phyloP scores from a whole-genome alignment of 495 filamentous ascomycete genomes.

The Jackrogersella multiformis region DNA sequence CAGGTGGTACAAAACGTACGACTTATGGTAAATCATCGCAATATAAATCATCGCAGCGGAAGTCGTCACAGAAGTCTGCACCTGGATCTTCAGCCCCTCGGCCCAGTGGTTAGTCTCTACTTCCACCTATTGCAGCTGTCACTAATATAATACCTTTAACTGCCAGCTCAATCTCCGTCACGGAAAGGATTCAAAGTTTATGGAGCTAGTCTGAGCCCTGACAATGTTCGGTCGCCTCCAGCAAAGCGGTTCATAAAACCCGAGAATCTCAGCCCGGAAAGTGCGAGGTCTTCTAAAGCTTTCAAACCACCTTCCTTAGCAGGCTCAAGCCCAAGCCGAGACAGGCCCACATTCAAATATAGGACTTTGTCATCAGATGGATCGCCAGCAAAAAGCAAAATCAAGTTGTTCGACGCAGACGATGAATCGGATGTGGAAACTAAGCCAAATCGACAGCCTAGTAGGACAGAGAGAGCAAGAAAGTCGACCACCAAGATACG shows the following conservation, averaged over 20 bases:
- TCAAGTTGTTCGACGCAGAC: neutral
- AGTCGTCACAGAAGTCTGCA: constrained; percentile 21
- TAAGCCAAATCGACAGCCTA: neutral
- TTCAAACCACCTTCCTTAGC: constrained; percentile 8
- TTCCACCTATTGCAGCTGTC: neutral
- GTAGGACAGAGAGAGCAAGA: neutral
- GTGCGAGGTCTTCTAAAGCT: neutral
- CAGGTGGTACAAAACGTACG: neutral
- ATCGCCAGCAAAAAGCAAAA: constrained; percentile 19
- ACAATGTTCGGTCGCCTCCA: constrained; percentile 5
- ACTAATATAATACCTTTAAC: constrained; percentile 12
- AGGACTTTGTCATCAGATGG: neutral
- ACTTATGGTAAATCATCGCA: constrained; percentile 32
- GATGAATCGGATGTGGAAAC: constrained; percentile 11
- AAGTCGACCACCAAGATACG: constrained; percentile 20
- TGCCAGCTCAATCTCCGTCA: constrained; percentile 10
- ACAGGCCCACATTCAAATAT: constrained; percentile 9
- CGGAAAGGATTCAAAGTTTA: neutral
- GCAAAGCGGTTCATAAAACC: constrained; percentile 11
- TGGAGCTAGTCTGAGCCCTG: constrained; percentile 4
- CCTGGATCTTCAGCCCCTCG: constrained; percentile 21
- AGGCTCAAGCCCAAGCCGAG: constrained; percentile 21
- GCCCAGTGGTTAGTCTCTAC: constrained; percentile 1
- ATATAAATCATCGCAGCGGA: constrained; percentile 25
- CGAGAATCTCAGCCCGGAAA: constrained; percentile 21